Base-by-base conservation (phyloP, 2,329 filamentous ascomycete genomes). In the Arthrocladium fulminans region DNA sequence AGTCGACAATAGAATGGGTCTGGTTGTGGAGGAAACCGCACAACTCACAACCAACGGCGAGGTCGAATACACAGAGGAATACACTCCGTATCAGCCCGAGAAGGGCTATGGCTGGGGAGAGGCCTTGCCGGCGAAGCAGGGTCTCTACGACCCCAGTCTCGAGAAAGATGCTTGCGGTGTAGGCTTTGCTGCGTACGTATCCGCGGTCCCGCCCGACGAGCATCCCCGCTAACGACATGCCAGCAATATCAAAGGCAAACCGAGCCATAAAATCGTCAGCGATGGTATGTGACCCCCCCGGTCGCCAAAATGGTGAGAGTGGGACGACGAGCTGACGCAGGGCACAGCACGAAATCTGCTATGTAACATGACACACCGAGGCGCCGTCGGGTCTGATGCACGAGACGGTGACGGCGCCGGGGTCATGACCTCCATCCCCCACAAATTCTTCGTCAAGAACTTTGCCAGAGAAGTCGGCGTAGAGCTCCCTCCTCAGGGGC, bases 81-180 rank as follows among this genome's bases (percentile, higher is more conserved):
- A 73, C 61, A 70, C 67, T 60, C 75, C 79, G 61, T 73, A 72
- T 58, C 72, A 76, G 65, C 65, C 74, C 54, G 72, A 74, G 55
- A 71, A 71, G 59, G 75, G 81, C 60, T 96, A 90, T 81, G 81
- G 88, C 68, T 97, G 92, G 92, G 92, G 90, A 61, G 87, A 89
- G 64, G 86, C 90, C 65, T 80, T 98, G 61, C 92, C 92, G 64
- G 81, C 94, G 79, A 94, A 94, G 81, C 90, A 97, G 82, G 92
- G 90, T 77, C 81, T 98, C 45, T 98, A 98, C 67, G 89, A 97
- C 73, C 92, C 92, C 55, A 81, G 83, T 67, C 81, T 94, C 57
- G 92, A 97, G 73, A 97, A 97, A 71, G 92, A 98, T 89, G 89
- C 92, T 59, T 98, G 92, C 66, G 92, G 92, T 86, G 92, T 98